Evolutionary conservation across 164 flowering plant species (phyloP).

Genomic region (Dillenia turbinata): DNA sequence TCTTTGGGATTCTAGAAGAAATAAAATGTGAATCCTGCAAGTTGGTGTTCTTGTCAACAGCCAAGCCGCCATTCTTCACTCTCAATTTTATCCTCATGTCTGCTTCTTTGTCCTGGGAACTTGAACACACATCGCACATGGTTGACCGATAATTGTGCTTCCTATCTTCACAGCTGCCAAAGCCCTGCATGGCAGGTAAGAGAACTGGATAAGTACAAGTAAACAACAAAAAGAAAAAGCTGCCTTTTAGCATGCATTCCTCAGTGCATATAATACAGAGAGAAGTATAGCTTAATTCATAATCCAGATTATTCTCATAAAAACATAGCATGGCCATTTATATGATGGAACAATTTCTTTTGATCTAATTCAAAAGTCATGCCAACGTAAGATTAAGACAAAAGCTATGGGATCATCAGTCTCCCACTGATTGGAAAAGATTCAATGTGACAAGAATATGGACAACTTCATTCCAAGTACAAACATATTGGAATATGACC

Average conservation of each 20-base stretch:
- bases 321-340: no score
- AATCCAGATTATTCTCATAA: no score
- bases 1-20: conserved; percentile 34
- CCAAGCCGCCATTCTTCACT: conserved; percentile 12
- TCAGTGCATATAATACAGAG: background rate
- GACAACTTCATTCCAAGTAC: no score
- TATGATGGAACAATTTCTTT: no score
- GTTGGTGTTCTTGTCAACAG: conserved; percentile 9
- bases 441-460: no score
- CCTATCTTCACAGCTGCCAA: conserved; percentile 26
- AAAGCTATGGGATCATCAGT: no score
- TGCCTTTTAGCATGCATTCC: background rate
- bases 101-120: conserved; percentile 10
- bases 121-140: conserved; percentile 14
- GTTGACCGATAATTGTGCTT: conserved; percentile 11
- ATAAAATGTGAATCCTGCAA: conserved; percentile 21
- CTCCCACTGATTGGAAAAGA: no score
- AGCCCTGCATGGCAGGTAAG: conserved; percentile 30
- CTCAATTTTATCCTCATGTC: conserved; percentile 13
- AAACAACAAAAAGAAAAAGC: background rate
- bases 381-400: no score
- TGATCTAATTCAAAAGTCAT: no score
- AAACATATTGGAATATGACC: no score
- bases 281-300: no score
- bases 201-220: conserved; percentile 1